Conservation (phyloP, 345 rosid genomes). For the Boechera retrofracta region DNA sequence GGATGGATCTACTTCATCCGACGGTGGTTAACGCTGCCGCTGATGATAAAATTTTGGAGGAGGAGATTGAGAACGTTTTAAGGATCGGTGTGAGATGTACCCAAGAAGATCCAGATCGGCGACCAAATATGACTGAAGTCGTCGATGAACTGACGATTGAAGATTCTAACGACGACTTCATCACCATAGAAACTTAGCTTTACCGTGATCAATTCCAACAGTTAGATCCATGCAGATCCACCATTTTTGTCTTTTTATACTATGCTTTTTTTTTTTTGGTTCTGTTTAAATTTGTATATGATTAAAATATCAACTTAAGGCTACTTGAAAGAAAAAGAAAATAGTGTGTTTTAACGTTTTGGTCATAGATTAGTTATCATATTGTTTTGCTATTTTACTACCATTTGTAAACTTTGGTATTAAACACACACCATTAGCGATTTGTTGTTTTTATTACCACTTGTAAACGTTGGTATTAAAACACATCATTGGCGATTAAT, state of each 20-base stretch:
- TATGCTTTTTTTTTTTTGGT: background rate
- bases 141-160: constrained; percentile 54
- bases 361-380: constrained; percentile 7
- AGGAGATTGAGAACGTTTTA: constrained; percentile 58
- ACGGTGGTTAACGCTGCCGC: constrained; percentile 52
- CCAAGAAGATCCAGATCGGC: constrained; percentile 48
- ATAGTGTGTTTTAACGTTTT: constrained; percentile 9
- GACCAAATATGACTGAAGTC: constrained; percentile 64
- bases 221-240: constrained; percentile 28
- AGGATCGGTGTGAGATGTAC: constrained; percentile 64
- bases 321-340: constrained; percentile 5
- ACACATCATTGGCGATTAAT: constrained; percentile 10
- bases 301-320: background rate
- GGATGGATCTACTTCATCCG: constrained; percentile 66
- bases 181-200: constrained; percentile 46
- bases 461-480: constrained; percentile 5
- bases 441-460: background rate
- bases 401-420: constrained; percentile 1
- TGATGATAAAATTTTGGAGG: constrained; percentile 33
- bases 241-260: constrained; percentile 1
- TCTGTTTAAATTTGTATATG: constrained; percentile 26
- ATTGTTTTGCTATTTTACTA: background rate
- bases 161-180: constrained; percentile 41
- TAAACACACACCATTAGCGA: constrained; percentile 5
- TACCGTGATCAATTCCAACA: constrained; percentile 18